These are phyloP conservation scores for Chrysoporthe austroafricana DNA, from an alignment of 2,329 filamentous ascomycete species.

Conservation along the genomic window DNA sequence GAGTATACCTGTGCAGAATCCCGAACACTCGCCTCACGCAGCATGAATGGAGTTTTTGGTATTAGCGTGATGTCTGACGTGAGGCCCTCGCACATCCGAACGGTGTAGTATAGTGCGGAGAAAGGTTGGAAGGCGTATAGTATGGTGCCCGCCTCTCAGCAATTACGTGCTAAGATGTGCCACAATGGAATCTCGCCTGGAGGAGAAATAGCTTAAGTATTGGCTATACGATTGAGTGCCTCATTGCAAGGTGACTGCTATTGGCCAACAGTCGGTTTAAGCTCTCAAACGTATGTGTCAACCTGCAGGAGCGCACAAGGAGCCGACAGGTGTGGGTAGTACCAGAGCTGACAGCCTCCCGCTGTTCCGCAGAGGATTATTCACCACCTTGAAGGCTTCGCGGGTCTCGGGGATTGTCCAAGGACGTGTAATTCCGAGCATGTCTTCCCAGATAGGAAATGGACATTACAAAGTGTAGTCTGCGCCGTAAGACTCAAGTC, in stretches of 20 bases:
- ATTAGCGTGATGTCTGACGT: background rate
- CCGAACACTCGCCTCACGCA: background rate
- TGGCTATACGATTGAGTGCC: background rate
- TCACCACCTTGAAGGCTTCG: background rate
- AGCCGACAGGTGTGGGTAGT: background rate
- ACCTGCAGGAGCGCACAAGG: background rate
- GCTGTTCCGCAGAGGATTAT: background rate
- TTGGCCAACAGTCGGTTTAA: background rate
- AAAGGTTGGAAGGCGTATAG: background rate
- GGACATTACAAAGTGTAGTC: background rate
- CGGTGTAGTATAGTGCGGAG: background rate
- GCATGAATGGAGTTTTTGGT: background rate
- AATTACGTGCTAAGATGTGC: background rate
- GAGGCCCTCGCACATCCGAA: background rate
- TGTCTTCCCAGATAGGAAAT: background rate
- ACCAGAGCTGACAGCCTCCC: background rate
- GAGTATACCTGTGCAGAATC: background rate
- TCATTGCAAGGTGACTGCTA: background rate
- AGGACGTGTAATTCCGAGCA: background rate
- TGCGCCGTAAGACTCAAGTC: background rate
- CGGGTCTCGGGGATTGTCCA: background rate
- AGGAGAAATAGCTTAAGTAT: background rate
- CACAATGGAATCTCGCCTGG: background rate
- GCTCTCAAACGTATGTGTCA: slow-evolving; percentile 1
- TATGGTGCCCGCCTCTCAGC: background rate